phyloP scores from a whole-genome alignment of 2,329 filamentous ascomycete species.

The Penicillium sclerotiorum region DNA sequence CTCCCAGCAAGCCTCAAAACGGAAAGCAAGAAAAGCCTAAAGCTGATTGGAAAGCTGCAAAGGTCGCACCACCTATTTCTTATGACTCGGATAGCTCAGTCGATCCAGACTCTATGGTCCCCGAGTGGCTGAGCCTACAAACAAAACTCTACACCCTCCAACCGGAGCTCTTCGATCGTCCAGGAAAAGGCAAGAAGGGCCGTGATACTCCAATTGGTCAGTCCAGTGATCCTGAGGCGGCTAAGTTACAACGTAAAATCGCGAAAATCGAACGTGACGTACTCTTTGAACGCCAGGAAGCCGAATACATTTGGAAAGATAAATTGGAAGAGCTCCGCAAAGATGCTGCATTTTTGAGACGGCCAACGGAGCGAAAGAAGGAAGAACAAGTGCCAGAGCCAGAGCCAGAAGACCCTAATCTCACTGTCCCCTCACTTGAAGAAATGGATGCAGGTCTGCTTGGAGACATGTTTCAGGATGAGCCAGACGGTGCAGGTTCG shows the following conservation, averaged over 20 bases:
- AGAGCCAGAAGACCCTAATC: conserved; percentile 22
- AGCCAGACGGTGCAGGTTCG: conserved; percentile 40
- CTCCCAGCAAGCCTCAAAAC: conserved; percentile 25
- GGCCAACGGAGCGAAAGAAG: conserved; percentile 24
- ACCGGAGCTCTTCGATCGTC: conserved; percentile 53
- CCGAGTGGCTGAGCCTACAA: conserved; percentile 76
- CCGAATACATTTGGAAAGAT: conserved; percentile 66
- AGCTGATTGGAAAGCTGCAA: conserved; percentile 28
- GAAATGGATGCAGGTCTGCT: conserved; percentile 49
- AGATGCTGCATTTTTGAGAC: conserved; percentile 50
- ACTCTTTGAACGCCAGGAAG: conserved; percentile 69
- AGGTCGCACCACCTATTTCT: conserved; percentile 25
- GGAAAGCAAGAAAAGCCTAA: conserved; percentile 30
- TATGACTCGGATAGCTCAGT: conserved; percentile 64
- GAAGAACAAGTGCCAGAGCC: conserved; percentile 45
- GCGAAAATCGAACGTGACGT: conserved; percentile 76
- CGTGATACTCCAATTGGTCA: conserved; percentile 22
- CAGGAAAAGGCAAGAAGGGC: conserved; percentile 46
- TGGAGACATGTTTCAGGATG: conserved; percentile 59
- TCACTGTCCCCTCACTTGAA: conserved; percentile 31
- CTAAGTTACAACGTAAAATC: conserved; percentile 72
- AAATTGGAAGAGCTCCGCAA: conserved; percentile 64
- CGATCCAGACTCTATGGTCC: conserved; percentile 73
- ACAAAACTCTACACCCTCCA: conserved; percentile 66
- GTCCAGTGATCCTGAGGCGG: conserved; percentile 51